Conservation (phyloP, 1,139 yeast species). For the Kodamaea derodonti region DNA sequence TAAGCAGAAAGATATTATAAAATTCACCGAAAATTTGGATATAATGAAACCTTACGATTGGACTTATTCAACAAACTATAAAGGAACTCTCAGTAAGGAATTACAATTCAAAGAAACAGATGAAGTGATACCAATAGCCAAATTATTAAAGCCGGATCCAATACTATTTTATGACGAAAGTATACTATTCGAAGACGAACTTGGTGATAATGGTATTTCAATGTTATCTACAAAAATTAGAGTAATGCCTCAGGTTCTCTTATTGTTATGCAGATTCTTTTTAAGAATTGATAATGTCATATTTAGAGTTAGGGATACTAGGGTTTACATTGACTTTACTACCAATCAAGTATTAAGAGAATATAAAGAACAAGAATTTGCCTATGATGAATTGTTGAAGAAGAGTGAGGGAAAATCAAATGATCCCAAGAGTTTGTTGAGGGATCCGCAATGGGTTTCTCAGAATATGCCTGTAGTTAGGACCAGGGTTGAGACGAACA, state of each 20-base stretch:
- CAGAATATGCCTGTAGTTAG: constrained; percentile 1
- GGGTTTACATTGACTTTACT: constrained; percentile 77
- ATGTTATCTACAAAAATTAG: constrained; percentile 74
- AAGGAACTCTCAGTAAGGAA: constrained; percentile 46
- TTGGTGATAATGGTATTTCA: constrained; percentile 93
- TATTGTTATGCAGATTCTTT: constrained; percentile 73
- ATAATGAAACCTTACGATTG: constrained; percentile 81
- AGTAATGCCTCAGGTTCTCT: constrained; percentile 80
- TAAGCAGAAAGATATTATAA: constrained; percentile 28
- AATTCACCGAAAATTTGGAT: constrained; percentile 38
- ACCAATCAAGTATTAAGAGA: constrained; percentile 67
- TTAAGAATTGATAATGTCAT: constrained; percentile 87
- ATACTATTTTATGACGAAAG: constrained; percentile 86
- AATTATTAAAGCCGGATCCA: constrained; percentile 74
- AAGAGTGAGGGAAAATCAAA: constrained; percentile 36
- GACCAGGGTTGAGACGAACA: not conserved
- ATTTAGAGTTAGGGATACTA: constrained; percentile 77
- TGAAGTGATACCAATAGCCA: constrained; percentile 60
- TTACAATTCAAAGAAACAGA: constrained; percentile 20
- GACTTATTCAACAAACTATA: constrained; percentile 85
- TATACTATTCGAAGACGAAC: constrained; percentile 86
- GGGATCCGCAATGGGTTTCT: constrained; percentile 80
- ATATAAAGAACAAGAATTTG: constrained; percentile 68
- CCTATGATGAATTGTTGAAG: constrained; percentile 53
- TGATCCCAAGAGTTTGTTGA: constrained; percentile 71